Base-by-base conservation (phyloP, 225 moss, liverwort and hornwort species). In the Straminergon stramineum region DNA sequence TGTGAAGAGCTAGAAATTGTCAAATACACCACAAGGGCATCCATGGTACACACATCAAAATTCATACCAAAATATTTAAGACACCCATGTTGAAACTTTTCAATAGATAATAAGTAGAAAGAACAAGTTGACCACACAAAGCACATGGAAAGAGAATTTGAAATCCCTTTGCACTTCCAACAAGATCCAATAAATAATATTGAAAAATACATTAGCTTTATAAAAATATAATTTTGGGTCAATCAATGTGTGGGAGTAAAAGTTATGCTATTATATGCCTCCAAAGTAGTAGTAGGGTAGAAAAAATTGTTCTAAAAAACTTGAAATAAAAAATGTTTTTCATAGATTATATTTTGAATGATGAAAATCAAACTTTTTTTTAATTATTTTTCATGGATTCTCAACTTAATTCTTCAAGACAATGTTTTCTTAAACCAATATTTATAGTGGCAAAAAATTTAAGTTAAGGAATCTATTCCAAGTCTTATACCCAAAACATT, bases 241-340 rank as follows among this genome's bases (percentile, higher is more conserved):
- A 67, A 67, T 13, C 7, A 69, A 69, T 69, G 13, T 1, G 4
- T 22, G 0, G 2, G 2, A 69, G 13, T 4, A 69, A 69, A 69
- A 69, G 1, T 22, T 69, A n/a, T 21, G 7, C 6, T 11, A 21
- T 11, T 22, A 13, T 22, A 69, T 37, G 13, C 22, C 4, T 3
- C 19, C 1, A 19, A 11, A 37, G 2, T 4, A 37, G 1, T 68
- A 68, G 37, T 2, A 11, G 1, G 6, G 7, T 12, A 67, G 10
- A 37, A n/a, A 11, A 37, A 37, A 21, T 68, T 12, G 2, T 22
- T 21, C 21, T 37, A 37, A 18, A 2, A 34, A 10, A 34, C 0
- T 34, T 17, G 10, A 35, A 66, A 34, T 35, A 2, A 9, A 66
- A 64, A 32, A 5, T 32, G 0, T 65, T 68, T 68, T 20, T 6